These are phyloP conservation scores for Panaeolus cyanescens DNA, from an alignment of 768 basidiomycete species.

Conservation along the genomic window DNA sequence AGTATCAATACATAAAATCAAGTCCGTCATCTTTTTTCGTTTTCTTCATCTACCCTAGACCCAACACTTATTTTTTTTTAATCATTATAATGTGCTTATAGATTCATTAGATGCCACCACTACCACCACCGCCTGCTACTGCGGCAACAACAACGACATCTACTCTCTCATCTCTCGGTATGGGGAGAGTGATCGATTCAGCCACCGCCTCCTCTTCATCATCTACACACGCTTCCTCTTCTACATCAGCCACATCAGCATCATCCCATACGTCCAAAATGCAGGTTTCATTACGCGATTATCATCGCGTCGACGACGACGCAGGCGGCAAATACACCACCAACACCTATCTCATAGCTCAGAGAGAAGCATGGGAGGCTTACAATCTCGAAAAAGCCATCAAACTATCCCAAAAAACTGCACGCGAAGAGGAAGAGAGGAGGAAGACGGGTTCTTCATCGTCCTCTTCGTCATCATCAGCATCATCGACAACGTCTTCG, in stretches of 20 bases:
- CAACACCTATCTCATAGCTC: constrained; percentile 27
- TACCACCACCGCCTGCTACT: neutral
- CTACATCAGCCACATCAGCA: neutral
- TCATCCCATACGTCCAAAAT: neutral
- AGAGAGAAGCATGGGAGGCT: constrained; percentile 29
- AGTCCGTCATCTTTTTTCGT: too few species aligned
- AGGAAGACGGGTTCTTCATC: neutral
- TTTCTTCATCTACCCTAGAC: too few species aligned
- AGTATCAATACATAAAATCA: too few species aligned
- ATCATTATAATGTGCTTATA: neutral
- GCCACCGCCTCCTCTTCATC: neutral
- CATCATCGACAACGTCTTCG: neutral
- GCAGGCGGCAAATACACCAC: neutral
- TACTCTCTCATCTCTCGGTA: neutral
- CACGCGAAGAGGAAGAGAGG: constrained; percentile 20
- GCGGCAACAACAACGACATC: neutral
- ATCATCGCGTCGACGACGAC: neutral
- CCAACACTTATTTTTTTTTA: too few species aligned
- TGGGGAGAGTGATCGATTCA: neutral
- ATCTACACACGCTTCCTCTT: neutral
- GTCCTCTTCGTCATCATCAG: neutral
- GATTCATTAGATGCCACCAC: neutral
- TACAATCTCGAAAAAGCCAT: constrained; percentile 30
- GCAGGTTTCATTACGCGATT: neutral
- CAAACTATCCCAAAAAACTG: constrained; percentile 26